Percentiles rank a stretch among this genome's conserved stretches.
Evolutionary conservation across 495 filamentous ascomycete genomes (phyloP).

Genomic region (Bacidia rubella): DNA sequence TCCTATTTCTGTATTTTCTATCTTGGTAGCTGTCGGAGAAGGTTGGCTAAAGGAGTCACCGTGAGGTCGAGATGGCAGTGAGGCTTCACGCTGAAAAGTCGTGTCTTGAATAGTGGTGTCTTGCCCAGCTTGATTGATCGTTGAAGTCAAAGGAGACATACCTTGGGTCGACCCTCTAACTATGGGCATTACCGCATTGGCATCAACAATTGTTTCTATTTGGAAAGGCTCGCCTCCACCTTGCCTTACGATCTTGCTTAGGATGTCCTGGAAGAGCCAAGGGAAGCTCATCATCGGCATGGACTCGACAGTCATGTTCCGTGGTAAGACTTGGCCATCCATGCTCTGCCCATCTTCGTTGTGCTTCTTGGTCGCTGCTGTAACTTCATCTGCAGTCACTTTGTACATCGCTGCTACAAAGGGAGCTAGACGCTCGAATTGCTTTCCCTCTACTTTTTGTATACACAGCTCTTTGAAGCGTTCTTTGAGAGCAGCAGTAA

Average conservation of each 20-base stretch:
- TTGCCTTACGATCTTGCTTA: constrained; percentile 56
- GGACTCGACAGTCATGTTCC: constrained; percentile 27
- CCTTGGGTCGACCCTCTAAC: no score
- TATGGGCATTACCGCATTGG: no score
- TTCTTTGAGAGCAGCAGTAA: constrained; percentile 49
- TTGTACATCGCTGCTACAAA: constrained; percentile 81
- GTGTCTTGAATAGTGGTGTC: no score
- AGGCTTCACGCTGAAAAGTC: no score
- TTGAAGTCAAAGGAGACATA: no score
- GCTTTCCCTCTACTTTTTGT: constrained; percentile 46
- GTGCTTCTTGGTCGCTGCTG: constrained; percentile 37
- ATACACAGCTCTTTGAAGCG: constrained; percentile 51
- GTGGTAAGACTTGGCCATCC: constrained; percentile 16
- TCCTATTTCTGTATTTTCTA: no score
- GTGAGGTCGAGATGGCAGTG: no score
- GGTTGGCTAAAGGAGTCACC: no score
- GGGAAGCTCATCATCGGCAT: constrained; percentile 88
- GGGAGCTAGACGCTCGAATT: constrained; percentile 45
- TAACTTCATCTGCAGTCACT: constrained; percentile 59
- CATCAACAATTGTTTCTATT: not conserved
- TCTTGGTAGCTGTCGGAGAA: no score
- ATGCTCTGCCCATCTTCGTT: constrained; percentile 23
- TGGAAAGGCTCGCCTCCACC: constrained; percentile 1
- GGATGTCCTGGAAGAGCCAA: constrained; percentile 66
- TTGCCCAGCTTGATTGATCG: no score